These are phyloP conservation scores for Russula virescens DNA, from an alignment of 768 basidiomycete species.

Conservation along the genomic window DNA sequence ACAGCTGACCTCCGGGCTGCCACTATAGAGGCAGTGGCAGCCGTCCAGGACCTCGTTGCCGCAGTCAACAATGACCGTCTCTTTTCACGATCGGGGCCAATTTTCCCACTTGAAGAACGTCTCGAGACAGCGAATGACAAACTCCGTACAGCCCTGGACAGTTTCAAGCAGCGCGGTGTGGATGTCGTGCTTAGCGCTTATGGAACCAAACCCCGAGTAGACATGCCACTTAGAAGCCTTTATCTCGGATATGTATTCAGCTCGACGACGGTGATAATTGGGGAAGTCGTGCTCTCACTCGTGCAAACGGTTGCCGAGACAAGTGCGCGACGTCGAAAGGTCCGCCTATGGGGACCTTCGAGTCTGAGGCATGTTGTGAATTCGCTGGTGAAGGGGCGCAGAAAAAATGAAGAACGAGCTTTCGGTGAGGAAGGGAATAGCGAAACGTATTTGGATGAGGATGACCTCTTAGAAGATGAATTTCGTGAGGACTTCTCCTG, in stretches of 20 bases:
- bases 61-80: slow-evolving; percentile 35
- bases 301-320: slow-evolving; percentile 35
- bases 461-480: slow-evolving; percentile 21
- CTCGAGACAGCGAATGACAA: slow-evolving; percentile 28
- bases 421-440: slow-evolving; percentile 31
- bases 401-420: slow-evolving; percentile 25
- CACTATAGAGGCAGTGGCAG: slow-evolving; percentile 28
- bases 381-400: slow-evolving; percentile 26
- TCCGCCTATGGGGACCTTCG: slow-evolving; percentile 46
- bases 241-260: slow-evolving; percentile 48
- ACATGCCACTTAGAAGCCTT: slow-evolving; percentile 37
- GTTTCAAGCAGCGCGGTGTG: slow-evolving; percentile 33
- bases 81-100: slow-evolving; percentile 18
- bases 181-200: slow-evolving; percentile 30
- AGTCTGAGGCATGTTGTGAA: slow-evolving; percentile 35
- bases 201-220: background rate
- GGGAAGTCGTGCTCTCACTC: slow-evolving; percentile 35
- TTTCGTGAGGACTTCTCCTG: slow-evolving; percentile 18
- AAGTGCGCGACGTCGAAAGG: slow-evolving; percentile 34
- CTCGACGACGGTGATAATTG: slow-evolving; percentile 38
- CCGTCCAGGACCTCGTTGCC: slow-evolving; percentile 29
- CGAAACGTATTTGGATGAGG: slow-evolving; percentile 26
- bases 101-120: slow-evolving; percentile 22
- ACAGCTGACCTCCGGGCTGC: slow-evolving; percentile 36
- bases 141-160: slow-evolving; percentile 29